Conservation (phyloP, 164 flowering plant species). For the Tetrastigma voinierianum region DNA sequence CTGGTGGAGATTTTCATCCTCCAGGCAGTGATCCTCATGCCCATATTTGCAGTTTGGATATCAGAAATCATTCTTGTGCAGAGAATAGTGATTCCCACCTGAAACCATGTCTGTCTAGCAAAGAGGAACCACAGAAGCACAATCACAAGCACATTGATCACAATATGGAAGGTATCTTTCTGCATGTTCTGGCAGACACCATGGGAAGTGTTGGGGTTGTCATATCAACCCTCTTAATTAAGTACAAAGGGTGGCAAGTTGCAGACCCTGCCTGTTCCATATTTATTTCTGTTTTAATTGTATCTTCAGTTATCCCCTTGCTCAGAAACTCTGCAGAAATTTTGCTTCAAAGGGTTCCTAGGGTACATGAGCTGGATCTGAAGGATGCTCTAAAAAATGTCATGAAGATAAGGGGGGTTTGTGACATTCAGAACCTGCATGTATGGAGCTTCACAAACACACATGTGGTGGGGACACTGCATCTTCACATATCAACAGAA, state of each 20-base stretch:
- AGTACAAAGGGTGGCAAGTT: slow-evolving; percentile 90
- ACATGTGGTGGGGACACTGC: slow-evolving; percentile 81
- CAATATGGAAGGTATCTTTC: slow-evolving; percentile 99
- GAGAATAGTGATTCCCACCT: slow-evolving; percentile 8
- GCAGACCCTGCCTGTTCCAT: slow-evolving; percentile 97
- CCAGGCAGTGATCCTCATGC: slow-evolving; percentile 10
- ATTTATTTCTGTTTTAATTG: slow-evolving; percentile 78
- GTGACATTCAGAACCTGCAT: slow-evolving; percentile 63
- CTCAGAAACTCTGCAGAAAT: slow-evolving; percentile 91
- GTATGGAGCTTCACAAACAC: slow-evolving; percentile 91
- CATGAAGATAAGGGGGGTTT: slow-evolving; percentile 54
- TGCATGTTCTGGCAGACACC: slow-evolving; percentile 94
- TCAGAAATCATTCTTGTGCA: slow-evolving; percentile 7
- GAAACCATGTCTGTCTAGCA: slow-evolving; percentile 15
- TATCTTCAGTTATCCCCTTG: slow-evolving; percentile 81
- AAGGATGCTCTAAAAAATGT: slow-evolving; percentile 53
- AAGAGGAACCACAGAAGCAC: slow-evolving; percentile 29
- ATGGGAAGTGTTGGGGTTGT: slow-evolving; percentile 99
- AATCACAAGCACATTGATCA: slow-evolving; percentile 81
- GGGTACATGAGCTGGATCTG: slow-evolving; percentile 63
- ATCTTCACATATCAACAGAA: slow-evolving; percentile 66
- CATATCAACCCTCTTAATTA: slow-evolving; percentile 84
- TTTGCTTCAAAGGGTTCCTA: slow-evolving; percentile 86
- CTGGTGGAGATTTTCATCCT: slow-evolving; percentile 11
- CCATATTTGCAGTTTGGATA: slow-evolving; percentile 12